These are phyloP conservation scores for Talaromyces rugulosus DNA, from an alignment of 2,329 filamentous ascomycete genomes.

Conservation along the genomic window DNA sequence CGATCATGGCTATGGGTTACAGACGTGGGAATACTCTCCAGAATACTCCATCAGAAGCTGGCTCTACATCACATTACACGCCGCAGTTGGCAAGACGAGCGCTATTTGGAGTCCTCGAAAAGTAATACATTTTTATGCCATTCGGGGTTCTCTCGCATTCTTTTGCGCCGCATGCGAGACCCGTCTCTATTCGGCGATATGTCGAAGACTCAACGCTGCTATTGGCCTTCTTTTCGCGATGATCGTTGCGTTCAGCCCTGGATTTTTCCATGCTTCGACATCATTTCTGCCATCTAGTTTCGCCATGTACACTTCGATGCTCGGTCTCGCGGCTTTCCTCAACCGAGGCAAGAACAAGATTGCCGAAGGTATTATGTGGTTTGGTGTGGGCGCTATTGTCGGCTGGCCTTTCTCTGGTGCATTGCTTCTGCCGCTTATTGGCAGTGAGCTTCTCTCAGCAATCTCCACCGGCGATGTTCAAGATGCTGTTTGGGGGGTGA, in stretches of 20 bases:
- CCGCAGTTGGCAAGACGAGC: conserved; percentile 63
- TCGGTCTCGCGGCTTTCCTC: conserved; percentile 85
- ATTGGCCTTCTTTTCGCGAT: conserved; percentile 83
- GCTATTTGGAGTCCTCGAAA: conserved; percentile 52
- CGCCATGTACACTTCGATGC: conserved; percentile 88
- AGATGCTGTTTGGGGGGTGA: conserved; percentile 57
- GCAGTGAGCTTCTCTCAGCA: conserved; percentile 66
- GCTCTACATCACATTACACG: conserved; percentile 81
- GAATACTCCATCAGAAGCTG: conserved; percentile 93
- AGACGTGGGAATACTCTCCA: conserved; percentile 98
- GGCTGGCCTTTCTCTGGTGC: conserved; percentile 94
- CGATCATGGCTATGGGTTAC: conserved; percentile 83
- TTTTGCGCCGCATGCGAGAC: conserved; percentile 79
- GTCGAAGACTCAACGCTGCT: conserved; percentile 70
- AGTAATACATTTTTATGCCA: conserved; percentile 73
- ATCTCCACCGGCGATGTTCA: conserved; percentile 54
- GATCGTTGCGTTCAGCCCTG: conserved; percentile 72
- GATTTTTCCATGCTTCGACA: conserved; percentile 87
- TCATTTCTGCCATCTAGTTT: conserved; percentile 92
- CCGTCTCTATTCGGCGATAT: conserved; percentile 72
- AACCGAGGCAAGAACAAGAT: conserved; percentile 82
- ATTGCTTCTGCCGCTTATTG: conserved; percentile 72
- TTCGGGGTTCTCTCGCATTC: conserved; percentile 71
- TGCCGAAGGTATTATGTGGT: conserved; percentile 81
- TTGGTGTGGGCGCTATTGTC: conserved; percentile 76